Evolutionary conservation across 352 stramenopile genomes (phyloP).

Genomic region (Aphanomyces euteiches): DNA sequence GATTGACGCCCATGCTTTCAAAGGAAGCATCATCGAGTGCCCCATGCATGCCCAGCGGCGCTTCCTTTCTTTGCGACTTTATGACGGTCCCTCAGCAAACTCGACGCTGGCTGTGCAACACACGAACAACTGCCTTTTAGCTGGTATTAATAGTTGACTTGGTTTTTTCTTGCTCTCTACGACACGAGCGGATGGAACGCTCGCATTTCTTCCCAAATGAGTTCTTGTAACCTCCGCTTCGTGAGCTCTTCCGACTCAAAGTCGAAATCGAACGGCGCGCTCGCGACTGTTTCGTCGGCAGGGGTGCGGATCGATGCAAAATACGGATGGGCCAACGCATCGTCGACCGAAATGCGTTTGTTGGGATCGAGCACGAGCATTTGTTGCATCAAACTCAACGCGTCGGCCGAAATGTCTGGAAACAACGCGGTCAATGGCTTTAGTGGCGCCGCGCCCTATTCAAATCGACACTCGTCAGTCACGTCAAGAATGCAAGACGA

Average conservation of each 20-base stretch:
- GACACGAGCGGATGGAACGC: conserved; percentile 53
- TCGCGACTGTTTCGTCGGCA: conserved; percentile 83
- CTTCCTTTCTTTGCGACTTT: no score
- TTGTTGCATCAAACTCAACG: conserved; percentile 85
- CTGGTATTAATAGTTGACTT: no score
- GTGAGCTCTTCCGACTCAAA: conserved; percentile 86
- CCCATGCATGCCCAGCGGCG: no score
- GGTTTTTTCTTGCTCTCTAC: neutral
- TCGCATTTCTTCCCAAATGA: conserved; percentile 85
- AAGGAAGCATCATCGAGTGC: no score
- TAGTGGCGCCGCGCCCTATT: conserved; percentile 44
- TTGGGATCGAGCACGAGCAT: conserved; percentile 92
- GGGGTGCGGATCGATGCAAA: conserved; percentile 82
- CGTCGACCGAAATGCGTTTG: conserved; percentile 87
- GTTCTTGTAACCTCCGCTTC: conserved; percentile 71
- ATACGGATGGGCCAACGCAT: conserved; percentile 88
- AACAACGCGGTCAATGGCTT: conserved; percentile 78
- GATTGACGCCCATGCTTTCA: no score
- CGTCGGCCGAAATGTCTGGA: conserved; percentile 50
- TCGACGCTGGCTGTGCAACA: no score
- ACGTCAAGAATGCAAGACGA: neutral
- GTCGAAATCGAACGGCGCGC: conserved; percentile 73
- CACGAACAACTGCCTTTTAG: no score
- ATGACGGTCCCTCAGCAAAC: no score
- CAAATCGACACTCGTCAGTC: neutral